Evolutionary conservation across 768 basidiomycete genomes (phyloP).

Genomic region (Tylopilus sp.): DNA sequence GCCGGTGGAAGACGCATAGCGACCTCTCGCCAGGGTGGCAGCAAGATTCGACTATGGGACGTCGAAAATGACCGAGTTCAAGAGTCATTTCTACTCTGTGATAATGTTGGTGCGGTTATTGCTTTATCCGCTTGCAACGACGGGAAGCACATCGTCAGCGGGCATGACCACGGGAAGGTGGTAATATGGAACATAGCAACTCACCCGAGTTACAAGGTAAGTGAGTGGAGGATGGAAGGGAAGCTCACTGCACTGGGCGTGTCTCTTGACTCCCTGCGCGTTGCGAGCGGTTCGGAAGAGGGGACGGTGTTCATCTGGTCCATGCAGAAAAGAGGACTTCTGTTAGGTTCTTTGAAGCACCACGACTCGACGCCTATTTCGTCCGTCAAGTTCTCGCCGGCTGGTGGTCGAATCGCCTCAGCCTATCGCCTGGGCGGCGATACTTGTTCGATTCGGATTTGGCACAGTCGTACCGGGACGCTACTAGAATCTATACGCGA

Average conservation of each 20-base stretch:
- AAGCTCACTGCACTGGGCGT: slow-evolving; percentile 10
- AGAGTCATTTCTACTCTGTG: too few species aligned
- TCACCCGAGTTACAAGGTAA: background rate
- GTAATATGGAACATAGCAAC: slow-evolving; percentile 1
- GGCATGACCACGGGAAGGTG: slow-evolving; percentile 5
- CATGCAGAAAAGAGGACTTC: background rate
- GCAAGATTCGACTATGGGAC: too few species aligned
- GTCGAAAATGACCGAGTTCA: too few species aligned
- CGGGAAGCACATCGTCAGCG: slow-evolving; percentile 10
- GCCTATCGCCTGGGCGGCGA: too few species aligned
- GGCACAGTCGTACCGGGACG: too few species aligned
- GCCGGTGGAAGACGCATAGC: background rate
- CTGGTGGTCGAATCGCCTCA: too few species aligned
- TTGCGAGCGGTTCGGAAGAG: slow-evolving; percentile 3
- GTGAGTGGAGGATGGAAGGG: background rate
- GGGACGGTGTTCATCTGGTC: slow-evolving; percentile 7
- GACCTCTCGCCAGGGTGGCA: too few species aligned
- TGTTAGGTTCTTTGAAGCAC: slow-evolving; percentile 3
- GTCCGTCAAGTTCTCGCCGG: too few species aligned
- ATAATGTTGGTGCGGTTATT: background rate
- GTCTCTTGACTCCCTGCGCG: slow-evolving; percentile 1
- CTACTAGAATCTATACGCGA: too few species aligned
- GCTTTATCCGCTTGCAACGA: slow-evolving; percentile 4
- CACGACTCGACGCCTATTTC: background rate
- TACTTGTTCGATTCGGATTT: too few species aligned